These are phyloP conservation scores for Leucogyrophana mollusca DNA, from an alignment of 768 basidiomycete genomes.

Conservation along the genomic window DNA sequence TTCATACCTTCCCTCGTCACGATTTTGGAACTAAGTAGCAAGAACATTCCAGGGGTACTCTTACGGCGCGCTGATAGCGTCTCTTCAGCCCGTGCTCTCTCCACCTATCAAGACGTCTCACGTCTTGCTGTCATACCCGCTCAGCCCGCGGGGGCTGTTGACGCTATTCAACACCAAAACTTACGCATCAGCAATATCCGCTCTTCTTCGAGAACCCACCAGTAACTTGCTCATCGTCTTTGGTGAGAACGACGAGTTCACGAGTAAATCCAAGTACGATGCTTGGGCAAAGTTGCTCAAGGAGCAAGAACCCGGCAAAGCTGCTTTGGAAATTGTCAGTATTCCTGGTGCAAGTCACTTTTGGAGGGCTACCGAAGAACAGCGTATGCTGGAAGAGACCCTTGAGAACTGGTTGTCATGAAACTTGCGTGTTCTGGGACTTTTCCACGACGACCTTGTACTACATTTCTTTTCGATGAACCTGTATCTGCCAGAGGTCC, in stretches of 20 bases:
- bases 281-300: slow-evolving; percentile 49
- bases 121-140: slow-evolving; percentile 74
- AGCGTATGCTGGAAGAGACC: slow-evolving; percentile 11
- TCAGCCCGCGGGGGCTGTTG: slow-evolving; percentile 63
- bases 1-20: not conserved
- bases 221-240: slow-evolving; percentile 62
- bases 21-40: slow-evolving; percentile 2
- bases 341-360: slow-evolving; percentile 62
- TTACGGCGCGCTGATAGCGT: slow-evolving; percentile 72
- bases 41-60: slow-evolving; percentile 69
- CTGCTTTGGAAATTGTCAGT: slow-evolving; percentile 30
- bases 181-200: slow-evolving; percentile 52
- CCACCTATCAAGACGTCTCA: slow-evolving; percentile 56
- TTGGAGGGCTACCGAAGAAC: slow-evolving; percentile 41
- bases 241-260: slow-evolving; percentile 75
- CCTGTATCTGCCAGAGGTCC: not conserved
- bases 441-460: too few species aligned
- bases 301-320: slow-evolving; percentile 17
- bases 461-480: too few species aligned
- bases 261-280: slow-evolving; percentile 50
- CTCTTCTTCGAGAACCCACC: slow-evolving; percentile 43
- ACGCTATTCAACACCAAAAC: slow-evolving; percentile 62
- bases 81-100: slow-evolving; percentile 56
- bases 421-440: not conserved
- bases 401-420: slow-evolving; percentile 20